Evolutionary conservation across 129 eudicot genomes (phyloP).

Genomic region (Oenanthe sinensis): DNA sequence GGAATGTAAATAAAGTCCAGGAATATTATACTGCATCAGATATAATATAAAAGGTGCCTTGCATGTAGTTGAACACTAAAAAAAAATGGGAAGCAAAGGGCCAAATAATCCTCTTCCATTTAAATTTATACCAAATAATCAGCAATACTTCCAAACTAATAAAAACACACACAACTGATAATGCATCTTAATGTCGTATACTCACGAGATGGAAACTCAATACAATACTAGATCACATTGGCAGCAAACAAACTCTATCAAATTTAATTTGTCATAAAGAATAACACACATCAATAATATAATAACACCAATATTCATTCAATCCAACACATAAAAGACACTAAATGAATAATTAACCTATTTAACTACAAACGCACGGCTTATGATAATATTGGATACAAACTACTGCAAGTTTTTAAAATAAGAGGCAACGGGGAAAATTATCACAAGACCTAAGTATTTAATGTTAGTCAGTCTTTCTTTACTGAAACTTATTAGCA

Average conservation of each 20-base stretch:
- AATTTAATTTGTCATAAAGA: no score
- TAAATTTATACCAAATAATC: constrained; percentile 6
- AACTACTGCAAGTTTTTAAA: no score
- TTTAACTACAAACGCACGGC: no score
- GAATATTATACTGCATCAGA: not conserved
- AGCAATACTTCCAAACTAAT: not conserved
- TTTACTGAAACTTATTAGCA: not conserved
- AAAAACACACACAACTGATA: not conserved
- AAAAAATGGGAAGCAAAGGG: not conserved
- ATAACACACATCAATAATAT: no score
- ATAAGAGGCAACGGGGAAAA: not conserved
- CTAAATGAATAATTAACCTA: no score
- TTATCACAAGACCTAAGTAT: not conserved
- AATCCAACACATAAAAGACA: no score
- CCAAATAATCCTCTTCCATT: constrained; percentile 36
- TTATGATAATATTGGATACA: no score
- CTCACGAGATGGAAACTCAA: no score
- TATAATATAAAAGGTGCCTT: not conserved
- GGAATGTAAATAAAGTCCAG: not conserved
- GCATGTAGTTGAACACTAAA: not conserved
- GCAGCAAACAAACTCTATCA: no score
- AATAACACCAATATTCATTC: no score
- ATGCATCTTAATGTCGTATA: not conserved
- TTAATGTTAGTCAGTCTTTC: not conserved
- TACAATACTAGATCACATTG: no score